phyloP scores from a whole-genome alignment of 1,139 yeast species.

The Magnusiomyces paraingens region DNA sequence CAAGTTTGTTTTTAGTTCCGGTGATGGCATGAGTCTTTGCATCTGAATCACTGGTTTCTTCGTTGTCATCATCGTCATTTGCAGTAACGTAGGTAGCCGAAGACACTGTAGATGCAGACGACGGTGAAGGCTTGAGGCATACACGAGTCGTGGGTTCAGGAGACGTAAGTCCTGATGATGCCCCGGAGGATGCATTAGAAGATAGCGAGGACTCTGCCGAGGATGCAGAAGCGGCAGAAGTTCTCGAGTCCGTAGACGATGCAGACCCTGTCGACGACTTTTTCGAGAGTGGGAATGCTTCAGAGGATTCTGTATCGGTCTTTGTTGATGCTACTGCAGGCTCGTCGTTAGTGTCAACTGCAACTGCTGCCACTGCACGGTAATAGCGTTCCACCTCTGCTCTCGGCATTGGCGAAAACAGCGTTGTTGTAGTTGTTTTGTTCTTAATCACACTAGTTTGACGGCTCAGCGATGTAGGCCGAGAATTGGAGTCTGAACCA shows the following conservation, averaged over 20 bases:
- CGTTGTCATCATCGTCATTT: no score
- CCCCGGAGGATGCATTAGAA: neutral
- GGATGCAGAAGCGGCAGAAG: neutral
- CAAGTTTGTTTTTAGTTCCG: no score
- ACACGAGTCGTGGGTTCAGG: no score
- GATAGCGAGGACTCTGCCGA: neutral
- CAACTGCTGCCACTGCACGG: neutral
- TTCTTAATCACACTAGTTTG: slow-evolving; percentile 13
- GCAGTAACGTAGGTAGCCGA: no score
- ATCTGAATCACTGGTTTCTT: no score
- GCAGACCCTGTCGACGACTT: neutral
- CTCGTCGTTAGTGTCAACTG: neutral
- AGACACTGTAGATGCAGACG: no score
- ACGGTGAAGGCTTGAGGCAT: no score
- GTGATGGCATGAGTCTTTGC: no score
- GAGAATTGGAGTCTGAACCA: no score
- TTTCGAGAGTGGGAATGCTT: neutral
- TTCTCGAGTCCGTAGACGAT: neutral
- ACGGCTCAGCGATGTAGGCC: slow-evolving; percentile 3
- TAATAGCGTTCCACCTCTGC: slow-evolving; percentile 1
- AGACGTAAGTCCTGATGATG: neutral
- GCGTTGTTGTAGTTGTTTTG: slow-evolving; percentile 11
- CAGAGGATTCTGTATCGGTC: neutral
- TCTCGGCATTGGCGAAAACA: slow-evolving; percentile 14
- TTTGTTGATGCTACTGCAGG: neutral